Base-by-base conservation (phyloP, 2,329 filamentous ascomycete species). In the Elsinoe batatas region DNA sequence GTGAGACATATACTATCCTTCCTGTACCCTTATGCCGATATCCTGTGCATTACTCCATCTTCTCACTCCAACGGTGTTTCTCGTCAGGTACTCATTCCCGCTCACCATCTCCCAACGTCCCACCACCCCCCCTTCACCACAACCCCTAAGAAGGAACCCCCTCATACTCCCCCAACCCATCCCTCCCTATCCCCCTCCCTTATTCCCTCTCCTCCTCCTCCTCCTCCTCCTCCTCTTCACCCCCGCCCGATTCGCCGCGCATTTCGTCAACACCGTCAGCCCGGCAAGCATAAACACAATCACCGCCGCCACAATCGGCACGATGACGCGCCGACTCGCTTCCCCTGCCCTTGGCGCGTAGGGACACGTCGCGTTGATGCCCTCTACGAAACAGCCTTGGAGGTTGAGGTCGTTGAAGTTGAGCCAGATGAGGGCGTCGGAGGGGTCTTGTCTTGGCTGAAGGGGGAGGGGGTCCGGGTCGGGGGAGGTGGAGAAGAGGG, bases 81-180 rank as follows among this genome's bases (percentile, higher is more conserved):
- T 2, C 7, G 26, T 8, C 26, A 8, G 7, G 5, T 3, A 5
- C 26, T 30, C 26, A 8, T 30, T 30, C 7, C 22, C 22, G 22
- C 22, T 7, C 26, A 5, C 26, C 26, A 30, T 8, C 26, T 7
- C 4, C 26, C 26, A 30, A 3, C 26, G 4, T 30, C 4, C 26
- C 7, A 8, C 26, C 22, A 22, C 22, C 35, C 22, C 3, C 22
- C 35, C 36, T 2, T 17, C 36, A 10, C 36, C n/a, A 30, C 3
- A 17, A 22, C 12, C 10, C 10, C 62, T 56, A 67, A 33, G 62
- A 64, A 17, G 83, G 83, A 51, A 87, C 81, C 13, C 83, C 83
- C 64, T 86, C 83, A 70, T 86, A 85, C 62, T 84, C 80, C 77
- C 80, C 83, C 47, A 51, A 38, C 64, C 86, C 83, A 70, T 86